Percentiles rank a stretch among this genome's conserved stretches.
These are phyloP conservation scores for Alternaria gansuensis DNA, from an alignment of 2,329 filamentous ascomycete genomes.

Conservation along the genomic window DNA sequence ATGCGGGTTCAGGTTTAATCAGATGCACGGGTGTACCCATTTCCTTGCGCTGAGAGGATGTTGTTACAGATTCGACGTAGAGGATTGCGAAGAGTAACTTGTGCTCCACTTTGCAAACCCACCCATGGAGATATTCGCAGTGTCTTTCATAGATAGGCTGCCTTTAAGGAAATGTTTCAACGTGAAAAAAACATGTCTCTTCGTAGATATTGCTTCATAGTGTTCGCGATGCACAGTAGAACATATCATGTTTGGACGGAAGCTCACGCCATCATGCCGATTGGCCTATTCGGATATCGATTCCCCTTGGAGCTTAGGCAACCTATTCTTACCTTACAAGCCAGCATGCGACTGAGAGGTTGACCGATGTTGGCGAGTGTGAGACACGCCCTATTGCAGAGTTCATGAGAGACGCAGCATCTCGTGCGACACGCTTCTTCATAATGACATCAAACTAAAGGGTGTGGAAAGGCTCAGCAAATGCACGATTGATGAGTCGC, in stretches of 20 bases:
- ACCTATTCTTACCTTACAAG: not conserved
- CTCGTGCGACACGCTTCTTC: too few species aligned
- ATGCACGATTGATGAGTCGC: not conserved
- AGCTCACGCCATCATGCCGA: not conserved
- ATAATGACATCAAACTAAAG: not conserved
- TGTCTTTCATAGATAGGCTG: not conserved
- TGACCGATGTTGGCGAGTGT: not conserved
- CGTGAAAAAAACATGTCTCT: too few species aligned
- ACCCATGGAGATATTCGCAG: too few species aligned
- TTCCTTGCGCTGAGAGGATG: not conserved
- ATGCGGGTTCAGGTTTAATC: not conserved
- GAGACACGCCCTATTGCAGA: too few species aligned
- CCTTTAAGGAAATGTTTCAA: too few species aligned
- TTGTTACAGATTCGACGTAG: not conserved
- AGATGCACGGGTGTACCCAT: rapidly evolving
- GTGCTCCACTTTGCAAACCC: too few species aligned
- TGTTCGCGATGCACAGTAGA: too few species aligned
- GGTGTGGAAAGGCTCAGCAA: not conserved
- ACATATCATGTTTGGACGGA: too few species aligned
- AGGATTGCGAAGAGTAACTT: too few species aligned
- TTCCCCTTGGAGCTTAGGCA: not conserved
- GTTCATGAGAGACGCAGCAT: too few species aligned
- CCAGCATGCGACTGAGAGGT: not conserved
- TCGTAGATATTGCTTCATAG: not conserved
- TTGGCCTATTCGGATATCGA: not conserved